A percentile compares a stretch with the other conserved stretches of the same genome.
phyloP scores from a whole-genome alignment of 2,329 filamentous ascomycete species.

The Alternaria metachromatica region DNA sequence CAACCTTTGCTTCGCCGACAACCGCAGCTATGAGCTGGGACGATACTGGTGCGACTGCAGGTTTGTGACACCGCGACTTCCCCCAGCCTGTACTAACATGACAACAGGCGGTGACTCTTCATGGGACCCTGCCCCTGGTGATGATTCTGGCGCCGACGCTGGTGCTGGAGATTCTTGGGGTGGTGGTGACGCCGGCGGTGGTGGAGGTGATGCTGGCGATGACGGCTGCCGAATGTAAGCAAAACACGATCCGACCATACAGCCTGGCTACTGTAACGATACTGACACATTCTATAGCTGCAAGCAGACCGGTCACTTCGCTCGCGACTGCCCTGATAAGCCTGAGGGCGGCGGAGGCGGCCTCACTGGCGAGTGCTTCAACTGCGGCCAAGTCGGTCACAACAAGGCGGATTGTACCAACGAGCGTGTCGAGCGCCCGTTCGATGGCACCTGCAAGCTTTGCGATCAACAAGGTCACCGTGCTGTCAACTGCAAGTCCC shows the following conservation, averaged over 20 bases:
- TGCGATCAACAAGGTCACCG: slow-evolving; percentile 59
- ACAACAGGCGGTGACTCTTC: slow-evolving; percentile 17
- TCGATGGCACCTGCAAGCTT: slow-evolving; percentile 65
- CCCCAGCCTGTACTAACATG: slow-evolving; percentile 10
- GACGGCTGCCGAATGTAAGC: slow-evolving; percentile 53
- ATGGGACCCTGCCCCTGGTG: slow-evolving; percentile 16
- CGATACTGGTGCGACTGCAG: slow-evolving; percentile 21
- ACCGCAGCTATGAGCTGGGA: slow-evolving; percentile 29
- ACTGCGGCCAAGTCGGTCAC: slow-evolving; percentile 67
- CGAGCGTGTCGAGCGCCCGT: slow-evolving; percentile 58
- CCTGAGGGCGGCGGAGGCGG: slow-evolving; percentile 37
- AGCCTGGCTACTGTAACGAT: neutral
- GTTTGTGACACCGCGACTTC: slow-evolving; percentile 9
- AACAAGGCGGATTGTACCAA: slow-evolving; percentile 69
- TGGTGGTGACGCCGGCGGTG: slow-evolving; percentile 14
- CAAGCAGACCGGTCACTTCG: slow-evolving; percentile 52
- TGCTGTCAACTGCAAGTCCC: slow-evolving; percentile 56
- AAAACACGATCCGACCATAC: neutral
- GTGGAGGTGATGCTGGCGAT: slow-evolving; percentile 36
- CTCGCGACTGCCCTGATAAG: slow-evolving; percentile 58
- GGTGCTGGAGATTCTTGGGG: slow-evolving; percentile 26
- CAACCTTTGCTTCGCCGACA: neutral
- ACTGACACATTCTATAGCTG: slow-evolving; percentile 50
- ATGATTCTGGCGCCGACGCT: slow-evolving; percentile 7
- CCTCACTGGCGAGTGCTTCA: slow-evolving; percentile 61